These are phyloP conservation scores for Gaertneriomyces semiglobifer DNA, from an alignment of 192 early-diverging fungal genomes.

Conservation along the genomic window DNA sequence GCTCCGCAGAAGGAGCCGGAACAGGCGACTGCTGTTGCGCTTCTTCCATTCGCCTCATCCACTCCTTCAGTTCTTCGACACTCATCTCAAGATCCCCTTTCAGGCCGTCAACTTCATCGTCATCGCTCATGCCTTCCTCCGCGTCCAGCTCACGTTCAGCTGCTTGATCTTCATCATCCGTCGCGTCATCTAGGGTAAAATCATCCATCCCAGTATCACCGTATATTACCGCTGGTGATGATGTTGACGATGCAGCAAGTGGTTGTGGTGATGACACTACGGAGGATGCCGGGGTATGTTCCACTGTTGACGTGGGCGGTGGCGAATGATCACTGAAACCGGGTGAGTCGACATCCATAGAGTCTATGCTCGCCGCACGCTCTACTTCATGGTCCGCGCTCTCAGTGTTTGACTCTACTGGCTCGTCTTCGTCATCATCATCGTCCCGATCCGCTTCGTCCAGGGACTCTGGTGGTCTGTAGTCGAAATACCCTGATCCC, in stretches of 20 bases:
- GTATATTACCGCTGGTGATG: too few species aligned
- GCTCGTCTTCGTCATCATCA: neutral
- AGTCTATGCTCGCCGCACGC: neutral
- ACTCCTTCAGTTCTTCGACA: conserved; percentile 64
- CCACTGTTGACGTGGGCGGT: too few species aligned
- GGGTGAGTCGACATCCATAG: too few species aligned
- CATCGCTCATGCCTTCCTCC: conserved; percentile 18
- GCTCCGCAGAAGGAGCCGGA: too few species aligned
- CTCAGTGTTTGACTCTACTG: neutral
- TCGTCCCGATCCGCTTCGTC: neutral
- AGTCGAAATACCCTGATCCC: conserved; percentile 19
- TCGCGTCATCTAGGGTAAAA: too few species aligned
- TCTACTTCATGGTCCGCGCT: neutral
- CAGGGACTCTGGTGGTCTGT: neutral
- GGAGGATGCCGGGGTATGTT: too few species aligned
- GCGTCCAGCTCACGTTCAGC: conserved; percentile 23
- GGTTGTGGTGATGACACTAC: too few species aligned
- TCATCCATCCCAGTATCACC: too few species aligned
- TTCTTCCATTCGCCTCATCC: conserved; percentile 75
- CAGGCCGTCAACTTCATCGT: conserved; percentile 23
- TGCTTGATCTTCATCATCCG: neutral
- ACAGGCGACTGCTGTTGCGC: conserved; percentile 36
- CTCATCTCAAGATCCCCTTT: conserved; percentile 82
- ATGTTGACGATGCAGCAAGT: too few species aligned
- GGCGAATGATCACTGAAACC: too few species aligned